Evolutionary conservation across 371 early-diverging fungal genomes (phyloP).

Genomic region (Mucor plumbeus): DNA sequence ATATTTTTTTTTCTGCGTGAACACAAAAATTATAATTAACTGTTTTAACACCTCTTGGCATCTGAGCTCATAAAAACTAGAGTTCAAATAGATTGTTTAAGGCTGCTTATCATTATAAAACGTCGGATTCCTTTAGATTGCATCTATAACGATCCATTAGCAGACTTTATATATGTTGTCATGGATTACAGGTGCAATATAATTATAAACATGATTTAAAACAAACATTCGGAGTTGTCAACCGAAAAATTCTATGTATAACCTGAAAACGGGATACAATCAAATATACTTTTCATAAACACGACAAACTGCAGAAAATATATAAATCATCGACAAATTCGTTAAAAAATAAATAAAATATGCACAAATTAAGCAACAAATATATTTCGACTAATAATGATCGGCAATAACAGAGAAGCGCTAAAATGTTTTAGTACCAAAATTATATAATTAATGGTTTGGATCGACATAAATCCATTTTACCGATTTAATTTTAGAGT

Average conservation of each 20-base stretch:
- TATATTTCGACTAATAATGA: background rate
- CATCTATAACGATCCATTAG: too few species aligned
- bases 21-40: background rate
- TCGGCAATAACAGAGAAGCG: background rate
- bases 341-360: background rate
- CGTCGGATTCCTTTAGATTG: too few species aligned
- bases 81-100: background rate
- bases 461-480: too few species aligned
- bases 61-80: conserved; percentile 2
- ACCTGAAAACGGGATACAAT: background rate
- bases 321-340: background rate
- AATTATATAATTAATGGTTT: too few species aligned
- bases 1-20: background rate
- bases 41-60: conserved; percentile 2
- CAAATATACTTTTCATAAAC: background rate
- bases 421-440: too few species aligned
- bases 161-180: too few species aligned
- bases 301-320: background rate
- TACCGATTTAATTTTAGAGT: too few species aligned
- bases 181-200: too few species aligned
- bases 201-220: background rate
- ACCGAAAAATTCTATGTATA: conserved; percentile 1
- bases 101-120: background rate
- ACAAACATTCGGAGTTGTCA: conserved; percentile 8
- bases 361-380: background rate